Base-by-base conservation (phyloP, 2,329 filamentous ascomycete species). In the Nemania sp. region DNA sequence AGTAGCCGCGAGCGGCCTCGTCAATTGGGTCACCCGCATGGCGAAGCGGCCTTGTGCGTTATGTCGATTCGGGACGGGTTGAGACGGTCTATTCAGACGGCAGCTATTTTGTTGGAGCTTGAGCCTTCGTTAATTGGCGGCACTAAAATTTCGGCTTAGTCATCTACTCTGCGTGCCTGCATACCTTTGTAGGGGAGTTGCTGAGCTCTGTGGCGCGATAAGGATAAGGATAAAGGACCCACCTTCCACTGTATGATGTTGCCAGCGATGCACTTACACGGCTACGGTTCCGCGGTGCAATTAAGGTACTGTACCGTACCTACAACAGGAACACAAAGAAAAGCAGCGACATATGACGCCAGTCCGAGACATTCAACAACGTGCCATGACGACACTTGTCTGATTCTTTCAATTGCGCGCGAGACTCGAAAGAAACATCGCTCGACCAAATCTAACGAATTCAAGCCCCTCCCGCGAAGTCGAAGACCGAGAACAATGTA, bases 11-110 rank as follows among this genome's bases (percentile, higher is more conserved):
- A 77, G 56, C 37, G 74, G 74, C 68, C 72, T 71, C 65, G 73
- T 73, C 65, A 76, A 72, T 69, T 74, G 73, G 64, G 70, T 66
- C 59, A 77, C 69, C 61, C 74, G 68, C 75, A 77, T 77, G 55
- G 55, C 55, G 62, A 52, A 15, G 20, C 36, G 60, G 42, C 46
- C 52, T 49, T 61, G 30, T 50, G 28, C 30, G 58, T 40, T 43
- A n/a, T 17, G 26, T 41, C n/a, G 20, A 40, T 40, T 23, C 36
- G 15, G 28, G 5, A 22, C n/a, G 3, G 42, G 11, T 12, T 4
- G 24, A 17, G 33, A 49, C 17, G 26, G 53, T 23, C 26, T 44
- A 19, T 44, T 48, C 12, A 5, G 52, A n/a, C n/a, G n/a, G n/a
- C n/a, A n/a, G n/a, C n/a, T n/a, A n/a, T n/a, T n/a, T 50, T 4